Evolutionary conservation across 2,329 filamentous ascomycete genomes (phyloP), one percentile per base, ranked within the genome.

Genomic region (Nothophaeocryptopus gaeumannii): DNA sequence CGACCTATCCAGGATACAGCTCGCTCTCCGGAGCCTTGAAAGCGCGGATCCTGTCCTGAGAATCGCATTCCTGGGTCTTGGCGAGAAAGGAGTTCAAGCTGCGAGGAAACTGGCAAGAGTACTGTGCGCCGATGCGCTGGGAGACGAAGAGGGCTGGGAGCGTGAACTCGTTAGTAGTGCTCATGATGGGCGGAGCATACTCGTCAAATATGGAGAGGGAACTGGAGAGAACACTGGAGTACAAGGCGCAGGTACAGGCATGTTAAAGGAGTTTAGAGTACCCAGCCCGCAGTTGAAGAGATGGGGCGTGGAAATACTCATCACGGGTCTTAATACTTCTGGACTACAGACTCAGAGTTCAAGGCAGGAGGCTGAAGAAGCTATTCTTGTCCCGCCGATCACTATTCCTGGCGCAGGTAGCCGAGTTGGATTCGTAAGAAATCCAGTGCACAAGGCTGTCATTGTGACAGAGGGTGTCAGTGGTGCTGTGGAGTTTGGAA

Each of bases 401-500:
- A 83, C 88, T 14, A 86, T 88, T 36, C 81, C 81, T 1, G 78
- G 76, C 5, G 78, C 77, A 53, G 81, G 80, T 12, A 83, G 84
- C 8, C 77, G 82, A 53, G 78, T 82, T 49, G 83, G 83, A 10
- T 79, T 83, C 12, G 77, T 93, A 36, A 82, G 83, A 5, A 89
- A 89, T 38, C 91, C 92, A 0, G 89, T 96, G 1, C 92, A 97
- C 65, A 88, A 85, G 64, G 82, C 85, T 1, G 70, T 96, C 12
- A 62, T 96, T 8, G 79, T 95, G 8, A 84, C 83, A 0, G 79
- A 88, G 41, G 90, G 89, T 0, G 71, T 95, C 2, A 73, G 80
- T 45, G 89, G 86, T 7, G 81, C 86, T 1, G 75, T 84, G 5
- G 74, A 78, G 1, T 78, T 69, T 67, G 65, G 73, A 39, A 59